Conservation (phyloP, 495 filamentous ascomycete species). For the Pseudomonodictys pantanalensis region DNA sequence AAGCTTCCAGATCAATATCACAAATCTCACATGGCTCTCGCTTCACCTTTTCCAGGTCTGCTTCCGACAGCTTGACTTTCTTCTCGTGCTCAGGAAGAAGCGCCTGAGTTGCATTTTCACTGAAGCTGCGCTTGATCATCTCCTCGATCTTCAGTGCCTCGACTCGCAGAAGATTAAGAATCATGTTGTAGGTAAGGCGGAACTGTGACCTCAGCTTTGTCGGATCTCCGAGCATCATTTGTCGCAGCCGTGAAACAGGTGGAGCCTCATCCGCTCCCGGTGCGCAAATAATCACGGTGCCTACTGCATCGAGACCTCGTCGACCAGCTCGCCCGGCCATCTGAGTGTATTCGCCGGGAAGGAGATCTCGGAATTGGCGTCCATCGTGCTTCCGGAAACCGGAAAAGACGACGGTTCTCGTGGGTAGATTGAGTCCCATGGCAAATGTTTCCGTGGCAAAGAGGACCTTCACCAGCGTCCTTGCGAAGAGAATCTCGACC, state of each 20-base stretch:
- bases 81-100: slow-evolving; percentile 92
- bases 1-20: slow-evolving; percentile 71
- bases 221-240: slow-evolving; percentile 95
- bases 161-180: slow-evolving; percentile 89
- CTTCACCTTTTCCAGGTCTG: slow-evolving; percentile 84
- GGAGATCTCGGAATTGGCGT: slow-evolving; percentile 80
- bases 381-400: slow-evolving; percentile 96
- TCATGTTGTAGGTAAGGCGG: slow-evolving; percentile 98
- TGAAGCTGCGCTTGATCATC: slow-evolving; percentile 99
- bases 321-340: slow-evolving; percentile 96
- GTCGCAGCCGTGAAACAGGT: slow-evolving; percentile 69
- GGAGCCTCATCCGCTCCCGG: slow-evolving; percentile 84
- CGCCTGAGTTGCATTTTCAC: slow-evolving; percentile 97
- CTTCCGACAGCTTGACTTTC: slow-evolving; percentile 87
- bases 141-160: slow-evolving; percentile 98
- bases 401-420: slow-evolving; percentile 94
- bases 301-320: slow-evolving; percentile 85
- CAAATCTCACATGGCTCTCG: slow-evolving; percentile 80
- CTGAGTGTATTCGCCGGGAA: slow-evolving; percentile 96
- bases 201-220: slow-evolving; percentile 96
- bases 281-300: slow-evolving; percentile 88
- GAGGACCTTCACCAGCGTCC: slow-evolving; percentile 89
- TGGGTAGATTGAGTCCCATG: slow-evolving; percentile 95
- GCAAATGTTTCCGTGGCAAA: slow-evolving; percentile 99
- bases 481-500: slow-evolving; percentile 94